Conservation (phyloP, 2,329 filamentous ascomycete genomes). For the Pseudogymnoascus sp. region DNA sequence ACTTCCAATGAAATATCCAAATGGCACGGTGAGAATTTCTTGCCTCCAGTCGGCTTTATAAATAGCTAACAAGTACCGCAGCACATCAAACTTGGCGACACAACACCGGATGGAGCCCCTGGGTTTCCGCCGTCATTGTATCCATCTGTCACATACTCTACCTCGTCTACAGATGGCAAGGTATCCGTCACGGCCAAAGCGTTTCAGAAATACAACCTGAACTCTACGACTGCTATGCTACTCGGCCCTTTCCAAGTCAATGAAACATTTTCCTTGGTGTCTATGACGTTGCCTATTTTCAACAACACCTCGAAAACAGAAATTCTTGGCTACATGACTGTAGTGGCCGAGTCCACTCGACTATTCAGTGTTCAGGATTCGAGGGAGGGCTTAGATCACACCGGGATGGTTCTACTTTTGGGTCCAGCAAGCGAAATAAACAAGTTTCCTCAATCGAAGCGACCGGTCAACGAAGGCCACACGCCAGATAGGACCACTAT, state of each 20-base stretch:
- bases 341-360: constrained; percentile 61
- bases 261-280: constrained; percentile 64
- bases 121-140: constrained; percentile 68
- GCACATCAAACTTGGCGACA: constrained; percentile 47
- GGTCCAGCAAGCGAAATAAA: constrained; percentile 62
- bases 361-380: constrained; percentile 55
- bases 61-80: neutral
- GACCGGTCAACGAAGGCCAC: constrained; percentile 41
- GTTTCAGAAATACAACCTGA: constrained; percentile 31
- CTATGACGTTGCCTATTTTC: constrained; percentile 71
- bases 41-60: neutral
- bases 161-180: constrained; percentile 1
- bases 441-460: constrained; percentile 41
- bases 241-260: constrained; percentile 68
- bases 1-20: constrained; percentile 52
- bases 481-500: constrained; percentile 33
- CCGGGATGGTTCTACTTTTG: constrained; percentile 62
- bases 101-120: constrained; percentile 33
- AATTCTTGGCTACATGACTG: constrained; percentile 75
- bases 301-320: constrained; percentile 53
- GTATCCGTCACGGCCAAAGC: constrained; percentile 14
- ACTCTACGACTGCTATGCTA: constrained; percentile 51
- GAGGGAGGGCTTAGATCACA: constrained; percentile 60
- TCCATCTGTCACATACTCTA: constrained; percentile 64
- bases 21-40: constrained; percentile 37